Conservation (phyloP, 352 stramenopile genomes). For the Globisporangium radiosum region DNA sequence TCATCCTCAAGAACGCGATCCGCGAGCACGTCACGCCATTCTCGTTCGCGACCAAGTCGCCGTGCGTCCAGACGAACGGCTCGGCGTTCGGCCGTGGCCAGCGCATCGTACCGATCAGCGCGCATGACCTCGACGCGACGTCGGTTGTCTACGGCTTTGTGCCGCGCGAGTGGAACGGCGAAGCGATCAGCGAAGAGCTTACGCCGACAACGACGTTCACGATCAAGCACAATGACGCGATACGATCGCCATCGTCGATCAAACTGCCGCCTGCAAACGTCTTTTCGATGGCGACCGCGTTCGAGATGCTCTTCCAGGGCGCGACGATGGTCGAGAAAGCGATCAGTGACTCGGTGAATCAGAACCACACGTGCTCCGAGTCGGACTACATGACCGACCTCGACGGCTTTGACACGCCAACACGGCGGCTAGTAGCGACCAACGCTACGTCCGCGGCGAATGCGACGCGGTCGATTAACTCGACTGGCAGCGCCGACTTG, state of each 20-base stretch:
- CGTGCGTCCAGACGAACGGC: slow-evolving; percentile 24
- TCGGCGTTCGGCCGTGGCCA: slow-evolving; percentile 6
- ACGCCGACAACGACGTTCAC: slow-evolving; percentile 7
- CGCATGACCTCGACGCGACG: slow-evolving; percentile 33
- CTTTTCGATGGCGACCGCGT: slow-evolving; percentile 13
- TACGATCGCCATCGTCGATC: slow-evolving; percentile 2
- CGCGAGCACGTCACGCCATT: slow-evolving; percentile 22
- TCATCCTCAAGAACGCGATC: slow-evolving; percentile 38
- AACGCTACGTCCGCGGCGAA: neutral
- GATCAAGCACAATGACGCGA: slow-evolving; percentile 12
- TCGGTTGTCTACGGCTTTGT: slow-evolving; percentile 41
- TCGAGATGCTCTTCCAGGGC: slow-evolving; percentile 34
- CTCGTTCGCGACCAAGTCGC: slow-evolving; percentile 22
- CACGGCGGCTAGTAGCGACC: neutral
- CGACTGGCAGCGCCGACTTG: neutral
- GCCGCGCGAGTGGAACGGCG: slow-evolving; percentile 41
- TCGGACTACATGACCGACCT: slow-evolving; percentile 26
- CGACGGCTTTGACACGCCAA: slow-evolving; percentile 1
- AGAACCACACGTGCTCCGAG: slow-evolving; percentile 32
- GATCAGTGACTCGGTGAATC: slow-evolving; percentile 21
- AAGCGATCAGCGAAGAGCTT: slow-evolving; percentile 15
- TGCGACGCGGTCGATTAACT: neutral
- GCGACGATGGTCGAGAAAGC: slow-evolving; percentile 34
- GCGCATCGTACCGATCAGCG: slow-evolving; percentile 23
- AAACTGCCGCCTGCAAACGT: slow-evolving; percentile 5